A percentile compares a stretch with the other conserved stretches of the same genome.
These are phyloP conservation scores for Schizothecium vesticola DNA, from an alignment of 495 filamentous ascomycete species.

Conservation along the genomic window DNA sequence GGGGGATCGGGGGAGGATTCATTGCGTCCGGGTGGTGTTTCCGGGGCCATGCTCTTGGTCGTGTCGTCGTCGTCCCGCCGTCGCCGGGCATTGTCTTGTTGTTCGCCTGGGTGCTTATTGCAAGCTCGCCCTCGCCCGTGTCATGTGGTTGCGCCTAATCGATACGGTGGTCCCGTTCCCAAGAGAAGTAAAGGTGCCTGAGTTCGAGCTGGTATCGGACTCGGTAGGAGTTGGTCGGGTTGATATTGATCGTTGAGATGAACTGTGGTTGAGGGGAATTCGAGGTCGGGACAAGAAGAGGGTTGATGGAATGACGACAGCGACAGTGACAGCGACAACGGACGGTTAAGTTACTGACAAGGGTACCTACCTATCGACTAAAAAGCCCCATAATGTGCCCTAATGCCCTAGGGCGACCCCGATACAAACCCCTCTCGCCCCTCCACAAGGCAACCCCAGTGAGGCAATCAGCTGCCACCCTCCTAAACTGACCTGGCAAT, in stretches of 20 bases:
- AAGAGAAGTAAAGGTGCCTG: background rate
- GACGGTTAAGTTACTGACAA: background rate
- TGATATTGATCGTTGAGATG: background rate
- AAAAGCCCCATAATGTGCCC: background rate
- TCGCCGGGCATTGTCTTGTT: constrained; percentile 18
- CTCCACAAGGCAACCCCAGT: background rate
- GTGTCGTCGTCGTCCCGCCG: constrained; percentile 1
- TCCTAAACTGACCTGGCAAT: background rate
- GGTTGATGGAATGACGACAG: background rate
- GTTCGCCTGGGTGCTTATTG: background rate
- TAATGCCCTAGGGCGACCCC: background rate
- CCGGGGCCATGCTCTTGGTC: constrained; percentile 24
- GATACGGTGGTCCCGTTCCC: background rate
- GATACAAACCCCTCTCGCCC: background rate
- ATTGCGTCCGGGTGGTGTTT: constrained; percentile 14
- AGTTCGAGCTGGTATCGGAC: background rate
- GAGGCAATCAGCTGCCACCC: background rate
- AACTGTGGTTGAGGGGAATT: background rate
- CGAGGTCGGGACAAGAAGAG: background rate
- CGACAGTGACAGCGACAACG: background rate
- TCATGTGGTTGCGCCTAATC: background rate
- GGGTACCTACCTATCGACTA: background rate
- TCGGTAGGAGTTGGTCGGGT: background rate
- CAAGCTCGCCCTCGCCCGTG: background rate
- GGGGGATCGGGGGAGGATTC: constrained; percentile 5